These are phyloP conservation scores for Russula ochroleuca DNA, from an alignment of 768 basidiomycete species.

Conservation along the genomic window DNA sequence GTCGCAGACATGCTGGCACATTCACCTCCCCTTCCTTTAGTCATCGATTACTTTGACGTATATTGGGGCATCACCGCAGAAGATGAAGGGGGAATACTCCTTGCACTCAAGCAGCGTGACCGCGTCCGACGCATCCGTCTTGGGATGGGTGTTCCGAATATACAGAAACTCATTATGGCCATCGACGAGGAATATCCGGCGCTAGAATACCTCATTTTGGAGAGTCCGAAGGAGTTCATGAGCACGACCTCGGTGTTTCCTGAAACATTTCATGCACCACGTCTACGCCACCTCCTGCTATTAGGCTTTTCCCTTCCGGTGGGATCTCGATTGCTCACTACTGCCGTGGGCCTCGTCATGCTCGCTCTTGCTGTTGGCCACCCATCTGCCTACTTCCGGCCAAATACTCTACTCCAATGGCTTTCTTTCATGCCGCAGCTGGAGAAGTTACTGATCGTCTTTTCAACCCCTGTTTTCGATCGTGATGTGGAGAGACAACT, in stretches of 20 bases:
- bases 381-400: background rate
- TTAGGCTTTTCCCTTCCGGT: background rate
- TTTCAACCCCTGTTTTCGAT: background rate
- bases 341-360: background rate
- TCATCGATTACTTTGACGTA: background rate
- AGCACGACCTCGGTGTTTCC: background rate
- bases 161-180: background rate
- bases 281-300: background rate
- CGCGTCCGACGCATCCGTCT: background rate
- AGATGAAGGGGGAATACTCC: background rate
- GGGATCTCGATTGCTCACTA: background rate
- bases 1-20: background rate
- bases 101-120: background rate
- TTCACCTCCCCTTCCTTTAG: background rate
- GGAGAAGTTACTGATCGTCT: background rate
- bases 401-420: background rate
- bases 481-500: background rate
- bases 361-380: background rate
- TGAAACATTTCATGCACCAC: background rate
- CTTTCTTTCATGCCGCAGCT: background rate
- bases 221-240: fast-evolving
- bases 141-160: background rate
- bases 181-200: background rate
- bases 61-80: background rate
- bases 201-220: background rate